A percentile compares a stretch with the other conserved stretches of the same genome.
These are phyloP conservation scores for Ustilago bromivora DNA, from an alignment of 1,284 basidiomycete species.

Conservation along the genomic window DNA sequence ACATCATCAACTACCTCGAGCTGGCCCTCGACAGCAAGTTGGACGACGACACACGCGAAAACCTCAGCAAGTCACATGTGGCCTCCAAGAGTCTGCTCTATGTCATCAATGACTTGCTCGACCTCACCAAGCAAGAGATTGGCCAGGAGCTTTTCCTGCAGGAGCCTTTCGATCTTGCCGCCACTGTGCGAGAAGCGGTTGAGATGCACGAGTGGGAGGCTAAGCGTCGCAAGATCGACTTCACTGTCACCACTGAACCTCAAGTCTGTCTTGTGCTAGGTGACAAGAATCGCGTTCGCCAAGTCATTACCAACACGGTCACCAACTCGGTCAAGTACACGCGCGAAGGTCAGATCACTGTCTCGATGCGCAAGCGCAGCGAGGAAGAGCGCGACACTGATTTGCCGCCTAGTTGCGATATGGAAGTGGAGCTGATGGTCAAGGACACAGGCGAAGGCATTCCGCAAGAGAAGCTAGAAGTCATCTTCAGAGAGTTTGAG, in stretches of 20 bases:
- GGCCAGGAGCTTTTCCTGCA: slow-evolving; percentile 84
- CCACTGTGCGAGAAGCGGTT: slow-evolving; percentile 79
- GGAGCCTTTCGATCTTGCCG: slow-evolving; percentile 82
- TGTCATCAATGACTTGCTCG: slow-evolving; percentile 85
- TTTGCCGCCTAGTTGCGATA: slow-evolving; percentile 59
- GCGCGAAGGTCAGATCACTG: slow-evolving; percentile 76
- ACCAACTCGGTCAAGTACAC: slow-evolving; percentile 85
- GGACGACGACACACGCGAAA: slow-evolving; percentile 82
- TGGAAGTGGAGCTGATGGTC: slow-evolving; percentile 81
- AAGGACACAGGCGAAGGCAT: slow-evolving; percentile 85
- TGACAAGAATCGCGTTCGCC: slow-evolving; percentile 77
- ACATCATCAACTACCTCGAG: slow-evolving; percentile 78
- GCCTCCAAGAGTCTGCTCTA: slow-evolving; percentile 78
- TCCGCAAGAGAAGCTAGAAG: slow-evolving; percentile 78
- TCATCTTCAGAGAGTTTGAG: slow-evolving; percentile 87
- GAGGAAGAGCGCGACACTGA: slow-evolving; percentile 40
- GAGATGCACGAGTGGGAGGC: slow-evolving; percentile 77
- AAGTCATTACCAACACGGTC: slow-evolving; percentile 84
- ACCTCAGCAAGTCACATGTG: slow-evolving; percentile 81
- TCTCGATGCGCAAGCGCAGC: slow-evolving; percentile 74
- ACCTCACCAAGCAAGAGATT: slow-evolving; percentile 83
- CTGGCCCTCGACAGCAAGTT: slow-evolving; percentile 84
- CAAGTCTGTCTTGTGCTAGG: slow-evolving; percentile 73
- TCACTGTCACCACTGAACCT: slow-evolving; percentile 76
- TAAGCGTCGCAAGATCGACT: slow-evolving; percentile 76